A percentile compares a stretch with the other conserved stretches of the same genome.
These are phyloP conservation scores for Xylariaceae sp. DNA, from an alignment of 2,329 filamentous ascomycete genomes.

Conservation along the genomic window DNA sequence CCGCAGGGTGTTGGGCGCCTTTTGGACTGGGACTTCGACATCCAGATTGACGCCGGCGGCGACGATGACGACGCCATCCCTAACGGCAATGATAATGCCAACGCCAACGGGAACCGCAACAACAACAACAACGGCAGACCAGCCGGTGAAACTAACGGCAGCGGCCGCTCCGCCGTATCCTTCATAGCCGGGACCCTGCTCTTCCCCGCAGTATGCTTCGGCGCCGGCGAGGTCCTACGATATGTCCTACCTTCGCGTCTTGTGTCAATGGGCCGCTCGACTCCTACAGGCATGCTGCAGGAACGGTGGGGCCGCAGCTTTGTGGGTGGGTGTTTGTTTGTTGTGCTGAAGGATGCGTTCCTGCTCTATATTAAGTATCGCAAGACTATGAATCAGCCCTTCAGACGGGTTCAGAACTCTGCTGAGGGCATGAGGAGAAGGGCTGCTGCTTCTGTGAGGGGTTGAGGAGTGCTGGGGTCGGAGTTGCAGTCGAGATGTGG, in stretches of 20 bases:
- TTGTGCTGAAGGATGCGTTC: constrained; percentile 71
- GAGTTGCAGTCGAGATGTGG: too few relatives aligned
- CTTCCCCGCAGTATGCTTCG: constrained; percentile 76
- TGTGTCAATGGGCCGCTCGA: constrained; percentile 41
- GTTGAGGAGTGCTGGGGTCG: too few relatives aligned
- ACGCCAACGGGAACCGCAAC: too few relatives aligned
- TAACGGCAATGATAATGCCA: constrained; percentile 11
- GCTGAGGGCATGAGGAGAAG: too few relatives aligned
- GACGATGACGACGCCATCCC: constrained; percentile 22
- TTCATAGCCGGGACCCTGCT: constrained; percentile 57
- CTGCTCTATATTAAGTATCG: constrained; percentile 62
- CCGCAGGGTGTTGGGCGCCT: constrained; percentile 18
- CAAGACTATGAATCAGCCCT: constrained; percentile 52
- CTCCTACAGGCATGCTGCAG: constrained; percentile 67
- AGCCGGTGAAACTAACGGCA: constrained; percentile 12
- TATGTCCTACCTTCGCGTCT: constrained; percentile 64
- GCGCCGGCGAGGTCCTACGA: constrained; percentile 72
- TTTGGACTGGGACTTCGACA: constrained; percentile 25
- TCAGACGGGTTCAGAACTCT: constrained; percentile 50
- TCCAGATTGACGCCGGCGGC: constrained; percentile 18
- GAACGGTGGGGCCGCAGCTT: constrained; percentile 86
- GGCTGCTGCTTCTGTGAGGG: too few relatives aligned
- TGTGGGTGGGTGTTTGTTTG: constrained; percentile 81
- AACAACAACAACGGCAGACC: constrained; percentile 11
- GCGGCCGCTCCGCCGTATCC: too few relatives aligned